These are phyloP conservation scores for Nematodospora anomalae DNA, from an alignment of 1,139 yeast species.

Conservation along the genomic window DNA sequence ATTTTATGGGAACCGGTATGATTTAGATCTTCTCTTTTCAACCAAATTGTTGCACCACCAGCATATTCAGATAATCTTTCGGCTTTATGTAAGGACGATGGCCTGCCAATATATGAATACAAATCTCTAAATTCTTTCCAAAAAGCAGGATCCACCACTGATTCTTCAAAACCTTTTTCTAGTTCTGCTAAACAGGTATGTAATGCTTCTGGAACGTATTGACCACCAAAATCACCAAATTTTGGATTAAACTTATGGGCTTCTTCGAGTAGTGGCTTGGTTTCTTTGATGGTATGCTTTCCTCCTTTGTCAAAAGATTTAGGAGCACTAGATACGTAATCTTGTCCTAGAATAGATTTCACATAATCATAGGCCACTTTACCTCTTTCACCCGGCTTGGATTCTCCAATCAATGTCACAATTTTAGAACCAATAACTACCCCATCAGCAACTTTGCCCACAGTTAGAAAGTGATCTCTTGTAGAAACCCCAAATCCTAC, in stretches of 20 bases:
- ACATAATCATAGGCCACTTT: constrained; percentile 67
- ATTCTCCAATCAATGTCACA: constrained; percentile 64
- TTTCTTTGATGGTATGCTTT: constrained; percentile 23
- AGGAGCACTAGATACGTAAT: constrained; percentile 40
- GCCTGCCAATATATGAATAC: constrained; percentile 91
- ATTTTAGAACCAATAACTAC: constrained; percentile 93
- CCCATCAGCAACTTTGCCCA: constrained; percentile 84
- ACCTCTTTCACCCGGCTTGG: constrained; percentile 60
- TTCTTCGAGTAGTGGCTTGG: constrained; percentile 52
- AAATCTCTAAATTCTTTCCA: constrained; percentile 89
- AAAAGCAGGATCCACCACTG: constrained; percentile 83
- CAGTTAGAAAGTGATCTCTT: constrained; percentile 81
- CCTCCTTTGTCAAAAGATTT: constrained; percentile 21
- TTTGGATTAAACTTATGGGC: constrained; percentile 60
- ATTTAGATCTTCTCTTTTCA: constrained; percentile 95
- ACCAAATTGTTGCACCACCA: constrained; percentile 98
- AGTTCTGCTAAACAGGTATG: constrained; percentile 88
- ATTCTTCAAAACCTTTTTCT: constrained; percentile 82
- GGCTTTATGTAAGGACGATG: constrained; percentile 88
- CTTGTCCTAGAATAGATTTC: constrained; percentile 66
- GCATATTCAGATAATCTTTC: constrained; percentile 85
- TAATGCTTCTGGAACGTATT: constrained; percentile 95
- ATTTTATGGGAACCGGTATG: constrained; percentile 98
- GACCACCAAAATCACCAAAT: constrained; percentile 98
- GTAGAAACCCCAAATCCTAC: constrained; percentile 98